A percentile compares a stretch with the other conserved stretches of the same genome.
These are phyloP conservation scores for Linum lewisii DNA, from an alignment of 345 rosid species.

Conservation along the genomic window DNA sequence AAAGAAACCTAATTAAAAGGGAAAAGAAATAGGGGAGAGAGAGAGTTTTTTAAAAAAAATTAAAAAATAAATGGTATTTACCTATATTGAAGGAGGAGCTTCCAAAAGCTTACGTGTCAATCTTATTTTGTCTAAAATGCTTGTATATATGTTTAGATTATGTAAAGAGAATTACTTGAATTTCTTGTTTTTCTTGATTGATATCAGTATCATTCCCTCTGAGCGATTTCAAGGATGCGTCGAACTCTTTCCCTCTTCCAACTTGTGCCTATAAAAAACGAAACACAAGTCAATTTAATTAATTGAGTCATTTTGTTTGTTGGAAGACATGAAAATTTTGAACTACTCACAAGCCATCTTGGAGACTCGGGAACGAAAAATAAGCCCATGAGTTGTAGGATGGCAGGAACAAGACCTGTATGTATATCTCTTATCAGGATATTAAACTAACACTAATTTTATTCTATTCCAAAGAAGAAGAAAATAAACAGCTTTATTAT, in stretches of 20 bases:
- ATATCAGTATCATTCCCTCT: constrained; percentile 6
- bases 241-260: background rate
- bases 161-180: too few relatives aligned
- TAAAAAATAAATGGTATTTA: too few relatives aligned
- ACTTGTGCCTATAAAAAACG: background rate
- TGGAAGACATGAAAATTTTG: background rate
- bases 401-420: constrained; percentile 16
- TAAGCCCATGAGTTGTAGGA: constrained; percentile 19
- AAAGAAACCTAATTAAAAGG: too few relatives aligned
- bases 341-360: constrained; percentile 26
- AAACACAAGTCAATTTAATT: background rate
- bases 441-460: background rate
- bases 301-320: background rate
- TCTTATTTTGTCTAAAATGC: background rate
- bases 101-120: too few relatives aligned
- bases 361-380: constrained; percentile 31
- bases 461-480: too few relatives aligned
- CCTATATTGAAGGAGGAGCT: too few relatives aligned
- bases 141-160: background rate
- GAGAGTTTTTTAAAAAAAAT: too few relatives aligned
- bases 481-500: too few relatives aligned
- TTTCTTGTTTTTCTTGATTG: background rate
- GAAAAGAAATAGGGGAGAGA: too few relatives aligned
- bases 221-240: background rate
- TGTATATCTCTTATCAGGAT: too few relatives aligned